A percentile compares a stretch with the other conserved stretches of the same genome.
phyloP scores from a whole-genome alignment of 2,329 filamentous ascomycete species.

The Xylaria sp. region DNA sequence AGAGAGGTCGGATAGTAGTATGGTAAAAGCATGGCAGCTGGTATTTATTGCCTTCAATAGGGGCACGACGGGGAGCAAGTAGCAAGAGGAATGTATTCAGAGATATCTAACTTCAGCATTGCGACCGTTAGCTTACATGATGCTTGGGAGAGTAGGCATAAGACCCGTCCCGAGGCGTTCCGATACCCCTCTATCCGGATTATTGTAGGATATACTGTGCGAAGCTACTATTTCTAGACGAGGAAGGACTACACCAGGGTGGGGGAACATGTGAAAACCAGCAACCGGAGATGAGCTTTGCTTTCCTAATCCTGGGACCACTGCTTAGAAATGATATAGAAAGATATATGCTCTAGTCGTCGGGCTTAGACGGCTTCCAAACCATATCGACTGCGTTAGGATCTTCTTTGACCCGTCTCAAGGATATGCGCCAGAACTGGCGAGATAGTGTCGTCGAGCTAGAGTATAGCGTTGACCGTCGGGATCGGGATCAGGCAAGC shows the following conservation, averaged over 20 bases:
- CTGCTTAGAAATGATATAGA: conserved; percentile 6
- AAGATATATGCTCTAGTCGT: conserved; percentile 6
- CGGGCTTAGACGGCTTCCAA: not conserved
- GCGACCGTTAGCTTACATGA: not conserved
- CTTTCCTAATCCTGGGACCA: conserved; percentile 1
- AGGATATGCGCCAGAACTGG: conserved; percentile 9
- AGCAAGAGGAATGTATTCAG: not conserved
- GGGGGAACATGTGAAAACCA: conserved; percentile 11
- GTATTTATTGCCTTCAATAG: not conserved
- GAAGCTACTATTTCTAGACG: conserved; percentile 4
- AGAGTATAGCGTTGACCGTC: conserved; percentile 12
- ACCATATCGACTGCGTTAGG: conserved; percentile 1
- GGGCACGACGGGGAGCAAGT: not conserved
- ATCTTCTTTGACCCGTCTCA: conserved; percentile 17
- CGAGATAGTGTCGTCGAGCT: conserved; percentile 2
- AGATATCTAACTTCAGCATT: not conserved
- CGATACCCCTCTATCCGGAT: not conserved
- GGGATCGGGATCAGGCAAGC: conserved; percentile 14
- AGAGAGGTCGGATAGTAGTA: not conserved
- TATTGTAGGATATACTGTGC: conserved; percentile 24
- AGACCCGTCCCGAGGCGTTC: conserved; percentile 1
- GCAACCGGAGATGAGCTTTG: conserved; percentile 23
- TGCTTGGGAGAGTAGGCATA: not conserved
- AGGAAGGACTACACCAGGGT: not conserved
- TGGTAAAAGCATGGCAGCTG: not conserved